phyloP scores from a whole-genome alignment of 805 yeast genomes.

The Saccharomycopsis fodiens region DNA sequence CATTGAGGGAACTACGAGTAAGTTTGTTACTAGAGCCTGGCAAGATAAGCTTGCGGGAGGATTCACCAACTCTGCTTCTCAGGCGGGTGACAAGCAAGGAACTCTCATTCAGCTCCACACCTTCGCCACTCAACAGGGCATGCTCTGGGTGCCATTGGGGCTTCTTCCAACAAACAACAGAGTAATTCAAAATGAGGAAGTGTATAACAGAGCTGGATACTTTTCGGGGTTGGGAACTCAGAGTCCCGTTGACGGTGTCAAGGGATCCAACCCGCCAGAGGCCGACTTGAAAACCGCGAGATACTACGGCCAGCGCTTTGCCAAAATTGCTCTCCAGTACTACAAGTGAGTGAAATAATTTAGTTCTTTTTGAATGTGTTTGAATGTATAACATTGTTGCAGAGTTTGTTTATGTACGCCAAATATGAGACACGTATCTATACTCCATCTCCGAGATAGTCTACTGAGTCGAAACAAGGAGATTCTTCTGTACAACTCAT shows the following conservation, averaged over 20 bases:
- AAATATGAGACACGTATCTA: too few species aligned
- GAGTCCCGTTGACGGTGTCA: slow-evolving; percentile 1
- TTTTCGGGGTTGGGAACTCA: slow-evolving; percentile 10
- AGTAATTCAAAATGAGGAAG: slow-evolving; percentile 21
- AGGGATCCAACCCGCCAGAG: background rate
- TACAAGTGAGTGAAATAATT: background rate
- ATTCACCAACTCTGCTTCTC: slow-evolving; percentile 15
- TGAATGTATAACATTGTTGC: too few species aligned
- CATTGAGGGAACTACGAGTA: slow-evolving; percentile 4
- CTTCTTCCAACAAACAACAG: slow-evolving; percentile 20
- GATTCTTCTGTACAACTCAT: too few species aligned
- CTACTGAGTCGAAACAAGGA: too few species aligned
- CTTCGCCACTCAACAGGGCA: slow-evolving; percentile 18
- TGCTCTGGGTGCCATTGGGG: slow-evolving; percentile 18
- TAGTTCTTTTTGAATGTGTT: too few species aligned
- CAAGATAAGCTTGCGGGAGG: slow-evolving; percentile 17
- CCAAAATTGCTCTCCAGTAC: slow-evolving; percentile 5
- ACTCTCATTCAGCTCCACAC: slow-evolving; percentile 6
- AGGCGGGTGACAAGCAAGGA: slow-evolving; percentile 15
- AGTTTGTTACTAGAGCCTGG: slow-evolving; percentile 6
- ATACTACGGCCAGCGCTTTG: slow-evolving; percentile 11
- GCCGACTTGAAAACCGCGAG: slow-evolving; percentile 9
- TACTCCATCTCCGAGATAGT: too few species aligned
- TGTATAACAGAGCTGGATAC: slow-evolving; percentile 6
- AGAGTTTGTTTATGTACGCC: too few species aligned